Base-by-base conservation (phyloP, 192 early-diverging fungal species). In the Martensiomyces pterosporus region DNA sequence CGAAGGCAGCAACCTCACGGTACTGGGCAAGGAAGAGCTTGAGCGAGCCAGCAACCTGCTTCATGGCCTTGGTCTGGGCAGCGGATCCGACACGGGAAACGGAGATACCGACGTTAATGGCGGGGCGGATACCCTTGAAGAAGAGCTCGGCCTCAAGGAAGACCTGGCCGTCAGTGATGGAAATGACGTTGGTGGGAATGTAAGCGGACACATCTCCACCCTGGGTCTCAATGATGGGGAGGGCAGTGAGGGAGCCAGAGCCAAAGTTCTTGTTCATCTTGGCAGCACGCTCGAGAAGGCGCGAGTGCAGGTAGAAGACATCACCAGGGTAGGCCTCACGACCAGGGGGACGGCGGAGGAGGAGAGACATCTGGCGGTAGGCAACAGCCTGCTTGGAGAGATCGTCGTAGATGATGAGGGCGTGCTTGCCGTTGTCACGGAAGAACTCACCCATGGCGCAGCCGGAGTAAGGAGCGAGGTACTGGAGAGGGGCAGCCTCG, bases 131-230 rank as follows among this genome's bases (percentile, higher is more conserved):
- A 87, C 96, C 96, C 89, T 97, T 99, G 90, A 97, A 99, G 90
- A 99, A 99, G 49, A 99, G 84, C 81, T 99, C 94, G 46, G 96
- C 93, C 81, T 99, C 96, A 83, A 99, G 85, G 89, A 99, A 99
- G 58, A 99, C 97, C 79, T 99, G 96, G 32, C 96, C 96, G 80
- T 99, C 96, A 52, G 96, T 99, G 64, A 99, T 99, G 78, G 96
- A 98, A 94, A 98, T 98, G 64, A 98, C 94, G 83, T 98, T 98
- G 69, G 96, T 98, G 55, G 96, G 96, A 84, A 98, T 98, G 83
- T 98, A 98, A 24, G 96, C 96, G 63, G 96, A 98, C 74, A 98
- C 96, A 90, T 97, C 96, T 79, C 96, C 96, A 85, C 96, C 96
- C 81, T 97, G 93, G 55, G 96, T 98, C 77, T 98, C 96, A 82